phyloP scores from a whole-genome alignment of 148 eudicot genomes.

The Bassia scoparia region DNA sequence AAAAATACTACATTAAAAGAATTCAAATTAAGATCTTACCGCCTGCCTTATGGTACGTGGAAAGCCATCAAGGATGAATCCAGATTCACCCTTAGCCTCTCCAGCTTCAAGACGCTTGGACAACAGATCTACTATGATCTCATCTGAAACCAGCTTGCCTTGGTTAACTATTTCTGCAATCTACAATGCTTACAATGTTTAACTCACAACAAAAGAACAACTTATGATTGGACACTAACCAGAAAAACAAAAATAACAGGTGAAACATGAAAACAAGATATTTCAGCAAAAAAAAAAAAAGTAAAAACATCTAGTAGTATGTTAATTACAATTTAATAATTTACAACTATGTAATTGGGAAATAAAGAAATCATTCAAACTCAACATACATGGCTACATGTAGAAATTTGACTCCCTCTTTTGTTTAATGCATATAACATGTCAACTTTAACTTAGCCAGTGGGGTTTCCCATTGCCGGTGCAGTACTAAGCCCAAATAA shows the following conservation, averaged over 20 bases:
- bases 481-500: too few relatives aligned
- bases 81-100: slow-evolving; percentile 69
- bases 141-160: slow-evolving; percentile 80
- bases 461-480: too few relatives aligned
- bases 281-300: not conserved
- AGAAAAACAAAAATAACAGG: not conserved
- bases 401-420: too few relatives aligned
- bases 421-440: too few relatives aligned
- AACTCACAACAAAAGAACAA: slow-evolving; percentile 1
- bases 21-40: slow-evolving; percentile 42
- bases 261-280: not conserved
- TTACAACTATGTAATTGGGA: too few relatives aligned
- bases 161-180: slow-evolving; percentile 78
- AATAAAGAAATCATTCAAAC: too few relatives aligned
- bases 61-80: slow-evolving; percentile 93
- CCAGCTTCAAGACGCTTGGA: slow-evolving; percentile 83
- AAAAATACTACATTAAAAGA: slow-evolving; percentile 1
- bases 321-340: too few relatives aligned
- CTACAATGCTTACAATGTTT: slow-evolving; percentile 36
- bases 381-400: too few relatives aligned
- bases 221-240: not conserved
- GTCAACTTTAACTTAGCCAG: too few relatives aligned
- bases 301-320: not conserved
- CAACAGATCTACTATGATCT: slow-evolving; percentile 62
- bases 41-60: slow-evolving; percentile 93